A percentile compares a stretch with the other conserved stretches of the same genome.
Evolutionary conservation across 148 eudicot species (phyloP).

Genomic region (Rhododendron griersonianum): DNA sequence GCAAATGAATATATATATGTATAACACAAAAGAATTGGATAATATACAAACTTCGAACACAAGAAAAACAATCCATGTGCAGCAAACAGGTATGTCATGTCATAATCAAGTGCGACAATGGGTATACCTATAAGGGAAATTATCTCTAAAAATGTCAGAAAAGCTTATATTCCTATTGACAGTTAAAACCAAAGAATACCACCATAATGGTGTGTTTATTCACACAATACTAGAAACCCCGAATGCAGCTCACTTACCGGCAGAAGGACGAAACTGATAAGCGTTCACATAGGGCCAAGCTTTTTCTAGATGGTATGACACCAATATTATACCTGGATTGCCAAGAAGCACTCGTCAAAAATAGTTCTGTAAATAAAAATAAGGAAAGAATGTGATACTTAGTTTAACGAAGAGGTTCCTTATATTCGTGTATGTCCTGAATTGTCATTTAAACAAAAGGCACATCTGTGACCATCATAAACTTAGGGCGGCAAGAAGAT

Average conservation of each 20-base stretch:
- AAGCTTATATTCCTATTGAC: not conserved
- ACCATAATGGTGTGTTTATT: not conserved
- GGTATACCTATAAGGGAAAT: not conserved
- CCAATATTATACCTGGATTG: constrained; percentile 87
- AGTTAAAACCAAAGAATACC: not conserved
- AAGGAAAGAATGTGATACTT: not conserved
- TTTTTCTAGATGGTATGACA: constrained; percentile 69
- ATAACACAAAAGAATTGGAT: not conserved
- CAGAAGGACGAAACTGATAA: constrained; percentile 78
- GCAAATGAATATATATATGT: constrained; percentile 11
- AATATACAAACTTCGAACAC: too few species aligned
- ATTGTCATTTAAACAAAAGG: not conserved
- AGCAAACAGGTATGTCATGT: too few species aligned
- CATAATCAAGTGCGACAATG: not conserved
- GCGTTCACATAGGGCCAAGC: constrained; percentile 69
- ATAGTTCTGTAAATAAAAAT: not conserved
- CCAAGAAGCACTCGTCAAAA: not conserved
- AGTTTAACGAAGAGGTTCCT: not conserved
- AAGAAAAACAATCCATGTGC: not conserved
- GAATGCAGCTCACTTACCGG: constrained; percentile 43
- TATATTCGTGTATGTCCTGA: not conserved
- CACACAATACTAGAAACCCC: not conserved
- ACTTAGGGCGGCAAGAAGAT: not conserved
- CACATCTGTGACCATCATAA: not conserved
- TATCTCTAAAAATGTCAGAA: not conserved